phyloP scores from a whole-genome alignment of 1,139 yeast genomes.

The Sugiyamaella xylanicola region DNA sequence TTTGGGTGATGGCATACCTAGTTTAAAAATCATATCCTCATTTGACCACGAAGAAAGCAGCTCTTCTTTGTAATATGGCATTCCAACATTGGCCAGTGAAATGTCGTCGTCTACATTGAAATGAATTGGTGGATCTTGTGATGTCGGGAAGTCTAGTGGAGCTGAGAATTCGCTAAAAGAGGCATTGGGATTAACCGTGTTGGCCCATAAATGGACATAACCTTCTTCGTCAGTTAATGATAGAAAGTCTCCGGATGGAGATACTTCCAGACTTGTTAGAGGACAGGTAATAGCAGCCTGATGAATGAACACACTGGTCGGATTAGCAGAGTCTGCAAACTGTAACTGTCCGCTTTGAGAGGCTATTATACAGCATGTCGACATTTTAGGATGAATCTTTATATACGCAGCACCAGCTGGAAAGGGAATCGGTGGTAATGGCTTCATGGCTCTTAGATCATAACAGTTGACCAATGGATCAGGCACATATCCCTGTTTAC shows the following conservation, averaged over 20 bases:
- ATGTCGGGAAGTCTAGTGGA: constrained; percentile 56
- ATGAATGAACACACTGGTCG: constrained; percentile 54
- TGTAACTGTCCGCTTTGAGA: constrained; percentile 82
- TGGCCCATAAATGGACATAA: constrained; percentile 75
- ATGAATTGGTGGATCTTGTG: constrained; percentile 32
- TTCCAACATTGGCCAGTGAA: constrained; percentile 73
- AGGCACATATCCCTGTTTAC: constrained; percentile 54
- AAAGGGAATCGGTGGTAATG: constrained; percentile 80
- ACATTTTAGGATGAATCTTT: constrained; percentile 80
- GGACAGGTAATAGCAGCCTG: constrained; percentile 46
- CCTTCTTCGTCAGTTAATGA: constrained; percentile 69
- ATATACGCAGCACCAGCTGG: constrained; percentile 90
- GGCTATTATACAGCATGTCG: constrained; percentile 74
- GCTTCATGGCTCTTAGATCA: constrained; percentile 73
- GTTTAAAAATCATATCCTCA: constrained; percentile 32
- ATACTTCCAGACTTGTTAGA: constrained; percentile 62
- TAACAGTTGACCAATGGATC: constrained; percentile 86
- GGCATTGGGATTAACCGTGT: constrained; percentile 29
- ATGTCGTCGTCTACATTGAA: constrained; percentile 51
- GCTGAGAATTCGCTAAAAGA: constrained; percentile 52
- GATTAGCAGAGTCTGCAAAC: constrained; percentile 80
- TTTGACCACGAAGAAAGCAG: constrained; percentile 73
- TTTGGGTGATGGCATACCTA: constrained; percentile 41
- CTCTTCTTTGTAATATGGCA: constrained; percentile 83
- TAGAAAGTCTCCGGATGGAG: constrained; percentile 80